phyloP scores from a whole-genome alignment of 75 land plant genomes.

The Picea glauca region DNA sequence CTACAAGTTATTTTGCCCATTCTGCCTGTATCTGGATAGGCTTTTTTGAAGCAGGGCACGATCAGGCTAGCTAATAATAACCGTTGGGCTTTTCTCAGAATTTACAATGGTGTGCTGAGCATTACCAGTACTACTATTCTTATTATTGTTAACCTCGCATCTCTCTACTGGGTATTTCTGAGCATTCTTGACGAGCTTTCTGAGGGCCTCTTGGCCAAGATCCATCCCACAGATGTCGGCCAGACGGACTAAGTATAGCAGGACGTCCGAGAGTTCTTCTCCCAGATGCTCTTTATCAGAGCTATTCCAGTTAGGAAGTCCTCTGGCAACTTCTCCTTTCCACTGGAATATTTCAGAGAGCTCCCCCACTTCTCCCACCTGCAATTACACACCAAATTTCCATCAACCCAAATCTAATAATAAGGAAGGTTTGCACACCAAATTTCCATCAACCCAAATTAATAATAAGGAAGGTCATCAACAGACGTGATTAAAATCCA shows the following conservation, averaged over 20 bases:
- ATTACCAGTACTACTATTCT: neutral
- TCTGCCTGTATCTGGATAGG: too few species aligned
- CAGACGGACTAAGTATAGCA: conserved; percentile 71
- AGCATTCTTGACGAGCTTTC: conserved; percentile 61
- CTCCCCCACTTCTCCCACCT: conserved; percentile 73
- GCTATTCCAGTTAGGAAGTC: conserved; percentile 52
- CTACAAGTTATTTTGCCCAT: too few species aligned
- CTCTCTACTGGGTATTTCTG: conserved; percentile 45
- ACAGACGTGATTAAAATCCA: too few species aligned
- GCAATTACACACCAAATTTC: neutral
- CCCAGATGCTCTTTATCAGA: conserved; percentile 62
- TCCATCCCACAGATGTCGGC: conserved; percentile 75
- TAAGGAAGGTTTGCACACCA: too few species aligned
- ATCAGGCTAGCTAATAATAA: too few species aligned
- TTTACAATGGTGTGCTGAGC: neutral
- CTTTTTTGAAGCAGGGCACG: too few species aligned
- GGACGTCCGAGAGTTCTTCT: conserved; percentile 65
- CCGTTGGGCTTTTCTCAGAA: neutral
- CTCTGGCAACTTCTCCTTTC: conserved; percentile 61
- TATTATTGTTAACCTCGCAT: neutral
- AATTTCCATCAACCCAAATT: too few species aligned
- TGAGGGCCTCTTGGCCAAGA: conserved; percentile 60
- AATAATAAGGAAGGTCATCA: too few species aligned
- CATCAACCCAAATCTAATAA: too few species aligned
- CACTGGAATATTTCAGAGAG: conserved; percentile 66